These are phyloP conservation scores for Rhododendron henanense DNA, from an alignment of 148 eudicot species.

Conservation along the genomic window DNA sequence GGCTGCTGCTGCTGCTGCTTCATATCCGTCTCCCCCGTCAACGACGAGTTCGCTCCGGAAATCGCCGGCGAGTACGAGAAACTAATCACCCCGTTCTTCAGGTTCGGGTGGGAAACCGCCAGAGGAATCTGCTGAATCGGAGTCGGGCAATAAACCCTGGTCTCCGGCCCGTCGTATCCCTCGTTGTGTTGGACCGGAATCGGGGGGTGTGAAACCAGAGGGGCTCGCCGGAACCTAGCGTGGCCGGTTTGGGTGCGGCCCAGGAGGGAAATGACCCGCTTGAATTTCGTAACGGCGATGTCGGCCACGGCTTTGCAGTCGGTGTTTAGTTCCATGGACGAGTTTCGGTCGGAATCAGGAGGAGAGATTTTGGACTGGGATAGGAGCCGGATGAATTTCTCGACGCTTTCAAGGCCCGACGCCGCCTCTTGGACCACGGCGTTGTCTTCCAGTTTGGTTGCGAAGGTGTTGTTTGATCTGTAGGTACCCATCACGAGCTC, in stretches of 20 bases:
- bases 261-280: slow-evolving; percentile 69
- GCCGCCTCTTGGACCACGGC: slow-evolving; percentile 59
- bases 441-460: slow-evolving; percentile 25
- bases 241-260: slow-evolving; percentile 73
- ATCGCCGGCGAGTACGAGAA: slow-evolving; percentile 59
- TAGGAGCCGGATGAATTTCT: slow-evolving; percentile 53
- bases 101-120: slow-evolving; percentile 4
- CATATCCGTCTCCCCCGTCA: slow-evolving; percentile 52
- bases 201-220: slow-evolving; percentile 11
- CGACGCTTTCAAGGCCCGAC: slow-evolving; percentile 72
- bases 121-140: slow-evolving; percentile 72
- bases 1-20: slow-evolving; percentile 9
- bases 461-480: slow-evolving; percentile 22
- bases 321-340: slow-evolving; percentile 17
- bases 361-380: slow-evolving; percentile 25
- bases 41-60: slow-evolving; percentile 52
- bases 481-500: slow-evolving; percentile 44
- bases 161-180: slow-evolving; percentile 6
- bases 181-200: neutral
- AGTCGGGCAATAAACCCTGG: slow-evolving; percentile 51
- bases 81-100: slow-evolving; percentile 32
- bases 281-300: slow-evolving; percentile 65
- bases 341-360: neutral
- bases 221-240: slow-evolving; percentile 71
- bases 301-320: slow-evolving; percentile 58